Conservation (phyloP, 768 basidiomycete genomes). For the Hirschioporus abietinus region DNA sequence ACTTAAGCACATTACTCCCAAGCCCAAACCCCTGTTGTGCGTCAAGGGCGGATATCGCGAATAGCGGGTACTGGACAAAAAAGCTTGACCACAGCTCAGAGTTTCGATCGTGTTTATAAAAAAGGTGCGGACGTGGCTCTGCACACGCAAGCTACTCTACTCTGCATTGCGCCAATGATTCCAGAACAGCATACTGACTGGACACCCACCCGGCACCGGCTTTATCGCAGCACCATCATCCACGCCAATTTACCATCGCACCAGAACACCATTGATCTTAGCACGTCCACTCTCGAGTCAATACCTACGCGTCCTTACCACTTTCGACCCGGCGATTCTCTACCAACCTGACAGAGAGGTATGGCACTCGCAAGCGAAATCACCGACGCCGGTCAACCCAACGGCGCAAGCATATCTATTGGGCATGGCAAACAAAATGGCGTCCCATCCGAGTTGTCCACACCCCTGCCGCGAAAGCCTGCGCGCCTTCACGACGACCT, state of each 20-base stretch:
- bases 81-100: not conserved
- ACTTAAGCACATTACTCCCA: not conserved
- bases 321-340: not conserved
- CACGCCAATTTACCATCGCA: not conserved
- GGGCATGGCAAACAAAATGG: not conserved
- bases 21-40: not conserved
- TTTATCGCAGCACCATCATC: not conserved
- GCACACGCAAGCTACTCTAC: not conserved
- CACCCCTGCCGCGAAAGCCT: not conserved
- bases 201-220: not conserved
- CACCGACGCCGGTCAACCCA: not conserved
- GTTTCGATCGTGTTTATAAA: not conserved
- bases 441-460: not conserved
- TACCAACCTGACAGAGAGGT: not conserved
- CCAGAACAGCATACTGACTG: not conserved
- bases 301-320: not conserved
- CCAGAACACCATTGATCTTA: not conserved
- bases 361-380: not conserved
- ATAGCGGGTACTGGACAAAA: not conserved
- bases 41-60: not conserved
- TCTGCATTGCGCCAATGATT: not conserved
- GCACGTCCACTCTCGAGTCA: not conserved
- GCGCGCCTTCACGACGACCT: not conserved
- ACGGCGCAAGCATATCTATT: not conserved
- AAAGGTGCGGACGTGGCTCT: not conserved